Evolutionary conservation across 441 rosid species (phyloP).

Genomic region (Populus hybrid): DNA sequence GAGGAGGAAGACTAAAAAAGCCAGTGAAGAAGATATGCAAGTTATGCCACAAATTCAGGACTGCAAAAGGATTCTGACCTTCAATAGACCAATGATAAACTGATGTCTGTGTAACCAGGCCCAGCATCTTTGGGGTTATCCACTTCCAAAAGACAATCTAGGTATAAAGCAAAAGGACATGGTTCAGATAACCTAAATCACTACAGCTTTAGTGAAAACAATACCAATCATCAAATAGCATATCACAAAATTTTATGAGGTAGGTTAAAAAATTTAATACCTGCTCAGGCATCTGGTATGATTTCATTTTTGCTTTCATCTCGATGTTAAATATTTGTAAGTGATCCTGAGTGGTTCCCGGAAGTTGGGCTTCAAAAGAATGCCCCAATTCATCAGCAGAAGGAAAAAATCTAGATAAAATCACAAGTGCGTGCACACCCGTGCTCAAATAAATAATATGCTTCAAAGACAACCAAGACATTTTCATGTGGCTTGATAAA

Average conservation of each 20-base stretch:
- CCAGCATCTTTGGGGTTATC: slow-evolving; percentile 91
- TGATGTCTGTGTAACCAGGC: slow-evolving; percentile 85
- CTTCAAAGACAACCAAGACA: not conserved
- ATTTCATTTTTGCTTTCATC: slow-evolving; percentile 91
- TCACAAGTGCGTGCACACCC: not conserved
- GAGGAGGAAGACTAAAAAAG: not conserved
- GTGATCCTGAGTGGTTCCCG: slow-evolving; percentile 99
- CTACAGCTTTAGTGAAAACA: not conserved
- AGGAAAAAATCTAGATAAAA: not conserved
- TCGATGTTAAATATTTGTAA: slow-evolving; percentile 98
- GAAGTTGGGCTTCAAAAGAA: slow-evolving; percentile 78
- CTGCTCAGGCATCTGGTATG: slow-evolving; percentile 99
- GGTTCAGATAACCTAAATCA: slow-evolving; percentile 3
- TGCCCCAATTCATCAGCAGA: slow-evolving; percentile 3
- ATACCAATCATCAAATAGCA: not conserved
- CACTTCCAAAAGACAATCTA: slow-evolving; percentile 99
- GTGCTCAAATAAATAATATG: not conserved
- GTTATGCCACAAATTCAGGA: slow-evolving; percentile 2
- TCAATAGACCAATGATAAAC: slow-evolving; percentile 99
- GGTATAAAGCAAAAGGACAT: slow-evolving; percentile 8
- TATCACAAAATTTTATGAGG: not conserved
- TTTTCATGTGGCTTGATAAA: not conserved
- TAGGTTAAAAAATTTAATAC: slow-evolving; percentile 28
- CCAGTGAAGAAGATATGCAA: not conserved
- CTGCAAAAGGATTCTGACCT: slow-evolving; percentile 44